These are phyloP conservation scores for Erythrobasidium hasegawianum DNA, from an alignment of 1,284 basidiomycete genomes.

Conservation along the genomic window DNA sequence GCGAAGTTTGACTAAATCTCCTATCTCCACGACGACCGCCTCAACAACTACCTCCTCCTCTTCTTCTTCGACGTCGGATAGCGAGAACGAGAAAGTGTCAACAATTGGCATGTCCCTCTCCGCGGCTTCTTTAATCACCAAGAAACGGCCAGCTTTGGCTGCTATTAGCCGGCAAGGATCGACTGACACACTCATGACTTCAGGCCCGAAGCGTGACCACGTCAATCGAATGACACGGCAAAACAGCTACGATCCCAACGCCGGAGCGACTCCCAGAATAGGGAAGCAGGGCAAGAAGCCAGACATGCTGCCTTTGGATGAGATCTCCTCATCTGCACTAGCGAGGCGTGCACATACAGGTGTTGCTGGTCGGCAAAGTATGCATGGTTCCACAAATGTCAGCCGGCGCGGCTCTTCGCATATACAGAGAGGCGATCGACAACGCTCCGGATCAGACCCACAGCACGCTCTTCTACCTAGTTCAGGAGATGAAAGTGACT, in stretches of 20 bases:
- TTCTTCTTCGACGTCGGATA: background rate
- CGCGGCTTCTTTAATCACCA: background rate
- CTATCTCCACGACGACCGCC: no score
- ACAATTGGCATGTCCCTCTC: background rate
- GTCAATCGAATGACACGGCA: no score
- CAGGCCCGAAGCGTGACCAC: background rate
- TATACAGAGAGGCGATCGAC: background rate
- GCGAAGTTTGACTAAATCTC: no score
- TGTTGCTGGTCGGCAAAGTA: no score
- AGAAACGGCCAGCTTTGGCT: background rate
- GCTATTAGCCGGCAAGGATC: background rate
- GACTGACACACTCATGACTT: background rate
- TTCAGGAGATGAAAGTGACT: background rate
- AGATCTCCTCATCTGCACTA: background rate
- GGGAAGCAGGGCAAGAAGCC: background rate
- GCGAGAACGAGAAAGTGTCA: background rate
- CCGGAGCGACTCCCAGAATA: background rate
- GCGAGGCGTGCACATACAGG: background rate
- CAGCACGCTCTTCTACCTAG: background rate
- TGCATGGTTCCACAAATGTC: no score
- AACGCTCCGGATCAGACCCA: background rate
- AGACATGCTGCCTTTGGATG: background rate
- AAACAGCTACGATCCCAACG: no score
- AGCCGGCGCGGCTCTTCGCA: no score
- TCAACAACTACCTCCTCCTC: background rate